phyloP scores from a whole-genome alignment of 2,329 filamentous ascomycete species.

The Ophiostoma ips region DNA sequence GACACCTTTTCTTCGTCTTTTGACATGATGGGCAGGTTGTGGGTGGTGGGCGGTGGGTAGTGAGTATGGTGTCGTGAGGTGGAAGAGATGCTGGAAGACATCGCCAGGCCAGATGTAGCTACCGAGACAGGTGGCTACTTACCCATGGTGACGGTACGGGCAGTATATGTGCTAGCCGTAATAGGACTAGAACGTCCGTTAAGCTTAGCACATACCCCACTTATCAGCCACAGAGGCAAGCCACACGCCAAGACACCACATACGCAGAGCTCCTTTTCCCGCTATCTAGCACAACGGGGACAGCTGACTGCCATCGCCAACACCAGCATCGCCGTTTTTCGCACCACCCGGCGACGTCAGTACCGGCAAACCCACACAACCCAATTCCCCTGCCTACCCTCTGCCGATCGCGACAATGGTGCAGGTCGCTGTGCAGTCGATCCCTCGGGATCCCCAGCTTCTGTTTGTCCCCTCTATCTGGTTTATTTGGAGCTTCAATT shows the following conservation, averaged over 20 bases:
- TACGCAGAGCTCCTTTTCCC: conserved; percentile 4
- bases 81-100: too few species aligned
- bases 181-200: not conserved
- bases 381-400: not conserved
- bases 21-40: conserved; percentile 23
- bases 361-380: not conserved
- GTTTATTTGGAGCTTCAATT: too few species aligned
- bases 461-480: conserved; percentile 65
- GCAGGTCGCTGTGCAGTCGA: conserved; percentile 78
- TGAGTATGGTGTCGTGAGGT: not conserved
- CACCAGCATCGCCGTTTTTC: not conserved
- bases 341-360: not conserved
- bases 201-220: not conserved
- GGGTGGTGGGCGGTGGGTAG: not conserved
- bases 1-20: conserved; percentile 49
- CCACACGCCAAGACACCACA: conserved; percentile 4
- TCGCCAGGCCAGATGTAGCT: not conserved
- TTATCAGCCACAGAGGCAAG: not conserved
- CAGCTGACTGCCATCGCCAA: conserved; percentile 1
- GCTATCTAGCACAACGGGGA: not conserved
- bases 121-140: conserved; percentile 1
- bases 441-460: conserved; percentile 93
- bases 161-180: not conserved
- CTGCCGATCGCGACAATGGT: conserved; percentile 50
- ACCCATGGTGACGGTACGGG: not conserved